Evolutionary conservation across 1,284 basidiomycete species (phyloP).

Genomic region (Puccinia novopanici): DNA sequence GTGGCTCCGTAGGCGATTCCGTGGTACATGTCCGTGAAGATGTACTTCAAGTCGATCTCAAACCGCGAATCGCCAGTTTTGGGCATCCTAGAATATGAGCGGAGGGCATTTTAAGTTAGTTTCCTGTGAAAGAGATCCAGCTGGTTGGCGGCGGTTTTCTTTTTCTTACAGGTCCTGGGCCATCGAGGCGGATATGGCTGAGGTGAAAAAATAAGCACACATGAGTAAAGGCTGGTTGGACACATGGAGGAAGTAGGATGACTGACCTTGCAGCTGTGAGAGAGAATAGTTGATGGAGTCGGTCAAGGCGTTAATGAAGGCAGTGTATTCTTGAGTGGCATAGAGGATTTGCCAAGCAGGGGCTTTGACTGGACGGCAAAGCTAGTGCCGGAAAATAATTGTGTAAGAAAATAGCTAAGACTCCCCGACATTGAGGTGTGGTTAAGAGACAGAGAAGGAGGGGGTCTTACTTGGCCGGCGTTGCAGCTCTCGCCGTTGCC

Average conservation of each 20-base stretch:
- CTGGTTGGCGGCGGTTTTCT: neutral
- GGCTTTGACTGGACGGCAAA: slow-evolving; percentile 40
- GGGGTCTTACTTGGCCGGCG: slow-evolving; percentile 30
- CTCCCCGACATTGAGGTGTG: no score
- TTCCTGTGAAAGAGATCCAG: neutral
- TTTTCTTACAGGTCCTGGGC: slow-evolving; percentile 36
- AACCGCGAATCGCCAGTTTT: slow-evolving; percentile 33
- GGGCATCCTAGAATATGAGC: neutral
- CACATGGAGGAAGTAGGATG: neutral
- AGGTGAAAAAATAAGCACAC: neutral
- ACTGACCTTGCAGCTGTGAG: slow-evolving; percentile 34
- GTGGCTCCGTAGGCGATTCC: slow-evolving; percentile 39
- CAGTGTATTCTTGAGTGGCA: slow-evolving; percentile 41
- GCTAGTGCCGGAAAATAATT: neutral
- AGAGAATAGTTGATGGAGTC: slow-evolving; percentile 41
- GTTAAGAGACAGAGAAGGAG: no score
- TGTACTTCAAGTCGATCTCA: slow-evolving; percentile 31
- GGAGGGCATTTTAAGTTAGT: neutral
- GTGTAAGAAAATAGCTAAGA: neutral
- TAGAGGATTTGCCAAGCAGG: slow-evolving; percentile 45
- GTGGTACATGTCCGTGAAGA: slow-evolving; percentile 42
- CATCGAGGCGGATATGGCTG: slow-evolving; percentile 45
- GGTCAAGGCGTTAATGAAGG: slow-evolving; percentile 39
- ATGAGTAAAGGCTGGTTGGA: no score
- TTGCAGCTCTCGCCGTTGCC: slow-evolving; percentile 40